Evolutionary conservation across 345 rosid genomes (phyloP), one percentile per base, ranked within the genome.

Genomic region (Populus tremula): DNA sequence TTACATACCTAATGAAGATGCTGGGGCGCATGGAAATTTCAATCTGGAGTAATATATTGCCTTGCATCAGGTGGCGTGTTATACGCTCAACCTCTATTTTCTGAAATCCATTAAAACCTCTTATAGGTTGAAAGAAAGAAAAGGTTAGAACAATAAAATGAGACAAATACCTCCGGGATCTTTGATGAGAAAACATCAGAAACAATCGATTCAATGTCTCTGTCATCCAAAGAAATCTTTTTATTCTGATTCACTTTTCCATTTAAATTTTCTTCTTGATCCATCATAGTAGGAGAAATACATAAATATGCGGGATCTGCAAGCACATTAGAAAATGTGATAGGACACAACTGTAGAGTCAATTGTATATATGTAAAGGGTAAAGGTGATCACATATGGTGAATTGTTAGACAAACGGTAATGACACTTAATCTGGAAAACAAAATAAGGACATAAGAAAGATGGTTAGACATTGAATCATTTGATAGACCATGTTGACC

Each of bases 281-380:
- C 87, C 81, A 63, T 79, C 63, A 21, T 61, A 70, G 41, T 72
- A 9, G 81, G 82, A 73, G 88, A 79, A 47, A 84, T 82, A 38
- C 79, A 77, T 75, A 90, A 61, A 74, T 77, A 86, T 23, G 93
- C 92, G 63, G 99, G 97, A 83, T 95, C 98, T 95, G 83, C 78
- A 81, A 72, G 47, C 67, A 67, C 43, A 71, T 64, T 41, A 20
- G 23, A 27, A 71, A 31, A 75, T 20, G 12, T 31, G 17, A 67
- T 6, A 49, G 33, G 38, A 35, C 14, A 17, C 5, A 3, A 29
- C 5, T 23, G 25, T 7, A 18, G 3, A 33, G 35, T 39, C 65
- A 4, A 4, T 4, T n/a, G 20, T 39, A 35, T 56, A 36, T 56
- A 7, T 18, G 74, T 36, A 50, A 29, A 31, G 20, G 21, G 14